phyloP scores from a whole-genome alignment of 2,329 filamentous ascomycete genomes.

The Bipolaris gigantea region DNA sequence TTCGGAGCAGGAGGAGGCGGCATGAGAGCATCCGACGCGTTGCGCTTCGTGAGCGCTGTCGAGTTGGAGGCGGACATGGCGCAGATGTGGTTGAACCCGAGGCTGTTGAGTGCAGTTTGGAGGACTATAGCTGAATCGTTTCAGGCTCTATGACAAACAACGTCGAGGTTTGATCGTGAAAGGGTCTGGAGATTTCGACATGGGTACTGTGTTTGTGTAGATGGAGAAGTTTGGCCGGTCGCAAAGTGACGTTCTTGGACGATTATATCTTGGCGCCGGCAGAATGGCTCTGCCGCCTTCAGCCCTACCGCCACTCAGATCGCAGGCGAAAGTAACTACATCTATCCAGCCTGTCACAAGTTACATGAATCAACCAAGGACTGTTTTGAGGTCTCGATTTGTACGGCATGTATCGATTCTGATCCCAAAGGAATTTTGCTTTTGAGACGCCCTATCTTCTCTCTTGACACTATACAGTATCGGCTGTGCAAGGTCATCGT shows the following conservation, averaged over 20 bases:
- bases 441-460: neutral
- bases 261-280: constrained; percentile 21
- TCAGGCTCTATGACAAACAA: neutral
- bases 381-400: neutral
- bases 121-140: neutral
- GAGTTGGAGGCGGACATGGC: constrained; percentile 47
- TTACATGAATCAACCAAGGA: neutral
- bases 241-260: constrained; percentile 15
- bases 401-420: neutral
- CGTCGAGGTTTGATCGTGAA: neutral
- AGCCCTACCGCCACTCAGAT: constrained; percentile 26
- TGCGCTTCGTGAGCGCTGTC: constrained; percentile 67
- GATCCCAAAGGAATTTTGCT: neutral
- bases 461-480: neutral
- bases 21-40: constrained; percentile 73
- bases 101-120: neutral
- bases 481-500: neutral
- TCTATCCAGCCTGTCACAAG: neutral
- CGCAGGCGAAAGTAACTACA: constrained; percentile 10
- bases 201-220: neutral
- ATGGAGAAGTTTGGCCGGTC: constrained; percentile 9
- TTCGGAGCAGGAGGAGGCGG: constrained; percentile 82
- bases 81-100: neutral
- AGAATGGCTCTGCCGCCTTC: constrained; percentile 37
- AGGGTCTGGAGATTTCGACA: neutral